Evolutionary conservation across 208 protist genomes (phyloP), one percentile per base, ranked within the genome.

Genomic region (Leishmania guyanensis): DNA sequence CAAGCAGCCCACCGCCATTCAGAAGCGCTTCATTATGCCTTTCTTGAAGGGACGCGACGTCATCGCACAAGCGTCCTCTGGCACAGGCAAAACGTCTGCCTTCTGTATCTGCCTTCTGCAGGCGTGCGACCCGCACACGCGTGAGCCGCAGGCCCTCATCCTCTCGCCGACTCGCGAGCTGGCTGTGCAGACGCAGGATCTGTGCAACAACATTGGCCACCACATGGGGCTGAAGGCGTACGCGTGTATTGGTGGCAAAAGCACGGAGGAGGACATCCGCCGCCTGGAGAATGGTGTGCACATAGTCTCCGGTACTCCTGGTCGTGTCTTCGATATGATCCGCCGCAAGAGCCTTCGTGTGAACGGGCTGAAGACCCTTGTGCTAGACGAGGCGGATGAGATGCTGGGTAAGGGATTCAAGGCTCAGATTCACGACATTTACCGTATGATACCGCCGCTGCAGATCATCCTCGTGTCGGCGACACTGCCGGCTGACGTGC

Each of bases 381-480:
- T 99, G 69, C 84, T 99, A 29, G 99, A 99, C 86, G 99, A 99
- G 87, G 99, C 99, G 68, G 99, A 99, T 87, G 99, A 99, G 87
- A 99, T 99, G 98, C 95, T 99, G n/a, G 95, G 92, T n/a, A 94
- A 97, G 75, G 98, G 99, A 58, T 99, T 99, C 91, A 99, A 99
- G 82, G 98, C 99, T 33, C 98, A 99, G 91, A 99, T 99, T 76
- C 98, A 99, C 87, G 98, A 99, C 82, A 99, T 99, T 71, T 99
- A 99, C 93, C 92, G 98, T 50, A 94, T 96, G 82, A 90, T 99
- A 58, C 93, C 95, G 20, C 91, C 94, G 48, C 87, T 95, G 79
- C 98, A 99, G 88, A 94, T 98, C 20, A 90, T 98, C 20, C 87
- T 98, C 10, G 92, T 98, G n/a, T 95, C 90, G 53, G 95, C 95